A percentile compares a stretch with the other conserved stretches of the same genome.
These are phyloP conservation scores for Eucalyptus regnans DNA, from an alignment of 345 rosid species.

Conservation along the genomic window DNA sequence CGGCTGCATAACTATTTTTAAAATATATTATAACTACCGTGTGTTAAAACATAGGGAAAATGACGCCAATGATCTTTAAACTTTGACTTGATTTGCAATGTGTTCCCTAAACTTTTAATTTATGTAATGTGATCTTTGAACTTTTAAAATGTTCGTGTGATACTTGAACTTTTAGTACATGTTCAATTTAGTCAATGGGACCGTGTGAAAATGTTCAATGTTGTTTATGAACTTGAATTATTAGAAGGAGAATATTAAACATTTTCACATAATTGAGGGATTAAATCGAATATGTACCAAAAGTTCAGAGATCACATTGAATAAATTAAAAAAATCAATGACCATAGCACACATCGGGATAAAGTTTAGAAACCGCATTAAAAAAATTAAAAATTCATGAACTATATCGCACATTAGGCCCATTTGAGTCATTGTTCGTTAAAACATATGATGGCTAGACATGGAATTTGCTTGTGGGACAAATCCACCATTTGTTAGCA, in stretches of 20 bases:
- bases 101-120: accelerated
- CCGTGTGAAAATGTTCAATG: accelerated
- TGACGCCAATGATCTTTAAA: accelerated
- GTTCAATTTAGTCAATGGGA: accelerated
- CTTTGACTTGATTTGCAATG: accelerated
- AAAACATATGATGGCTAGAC: background rate
- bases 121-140: too few species aligned
- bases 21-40: too few species aligned
- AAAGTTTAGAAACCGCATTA: accelerated
- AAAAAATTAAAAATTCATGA: too few species aligned
- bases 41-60: background rate
- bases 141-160: too few species aligned
- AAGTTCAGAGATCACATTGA: accelerated
- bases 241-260: too few species aligned
- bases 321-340: too few species aligned
- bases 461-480: background rate
- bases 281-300: accelerated
- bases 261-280: accelerated
- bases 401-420: too few species aligned
- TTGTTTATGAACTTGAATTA: too few species aligned
- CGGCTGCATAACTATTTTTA: background rate
- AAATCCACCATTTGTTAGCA: background rate
- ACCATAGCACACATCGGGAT: accelerated
- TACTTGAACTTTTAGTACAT: too few species aligned
- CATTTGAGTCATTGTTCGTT: background rate